phyloP scores from a whole-genome alignment of 2,329 filamentous ascomycete species.

The Thermothelomyces thermophilus region DNA sequence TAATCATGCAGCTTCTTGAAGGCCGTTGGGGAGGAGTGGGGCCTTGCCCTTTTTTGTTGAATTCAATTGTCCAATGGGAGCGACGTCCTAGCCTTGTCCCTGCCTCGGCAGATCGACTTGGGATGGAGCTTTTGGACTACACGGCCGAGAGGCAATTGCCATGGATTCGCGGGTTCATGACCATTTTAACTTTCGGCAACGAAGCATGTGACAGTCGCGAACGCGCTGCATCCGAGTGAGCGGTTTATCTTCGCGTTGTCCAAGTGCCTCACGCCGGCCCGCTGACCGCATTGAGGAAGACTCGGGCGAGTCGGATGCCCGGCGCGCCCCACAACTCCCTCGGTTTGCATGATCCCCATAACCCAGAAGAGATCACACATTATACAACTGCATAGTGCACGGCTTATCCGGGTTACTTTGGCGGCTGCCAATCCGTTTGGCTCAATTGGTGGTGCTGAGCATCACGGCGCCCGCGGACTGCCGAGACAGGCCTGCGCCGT shows the following conservation, averaged over 20 bases:
- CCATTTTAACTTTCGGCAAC: neutral
- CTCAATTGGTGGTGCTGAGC: constrained; percentile 5
- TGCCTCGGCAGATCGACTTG: constrained; percentile 13
- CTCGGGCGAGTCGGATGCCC: constrained; percentile 6
- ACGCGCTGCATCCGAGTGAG: neutral
- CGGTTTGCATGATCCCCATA: neutral
- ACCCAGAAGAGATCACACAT: neutral
- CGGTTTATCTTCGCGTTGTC: neutral
- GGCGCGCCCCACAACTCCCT: constrained; percentile 8
- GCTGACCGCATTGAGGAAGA: neutral
- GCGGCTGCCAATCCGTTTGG: neutral
- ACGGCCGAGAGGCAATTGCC: neutral
- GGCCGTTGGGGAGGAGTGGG: constrained; percentile 21
- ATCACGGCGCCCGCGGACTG: neutral
- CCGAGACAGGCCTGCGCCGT: neutral
- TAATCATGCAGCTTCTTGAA: constrained; percentile 12
- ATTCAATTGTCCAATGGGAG: constrained; percentile 18
- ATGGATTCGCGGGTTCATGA: neutral
- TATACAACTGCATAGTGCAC: neutral
- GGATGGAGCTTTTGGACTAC: neutral
- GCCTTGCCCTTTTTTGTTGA: constrained; percentile 17
- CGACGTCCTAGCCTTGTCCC: neutral
- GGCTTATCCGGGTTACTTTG: neutral
- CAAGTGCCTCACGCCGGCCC: neutral
- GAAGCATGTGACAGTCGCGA: constrained; percentile 14